Base-by-base conservation (phyloP, 2,329 filamentous ascomycete genomes). In the Fulvia fulva region DNA sequence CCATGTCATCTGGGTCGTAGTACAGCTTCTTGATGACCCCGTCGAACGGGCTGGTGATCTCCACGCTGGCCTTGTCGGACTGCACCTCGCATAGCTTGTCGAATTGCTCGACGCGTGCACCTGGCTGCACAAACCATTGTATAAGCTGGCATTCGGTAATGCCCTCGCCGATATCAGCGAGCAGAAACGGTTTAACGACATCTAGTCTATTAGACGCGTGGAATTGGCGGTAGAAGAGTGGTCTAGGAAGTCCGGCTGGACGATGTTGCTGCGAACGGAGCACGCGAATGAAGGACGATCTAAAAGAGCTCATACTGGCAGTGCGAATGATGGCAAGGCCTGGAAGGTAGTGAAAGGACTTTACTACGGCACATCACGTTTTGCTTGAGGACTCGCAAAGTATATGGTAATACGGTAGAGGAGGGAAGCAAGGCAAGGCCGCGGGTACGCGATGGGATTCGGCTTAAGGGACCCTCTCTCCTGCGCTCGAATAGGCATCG, bases 101-200 rank as follows among this genome's bases (percentile, higher is more conserved):
- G 83, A 96, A 99, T 78, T 99, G 93, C 78, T 99, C 92, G 68
- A 99, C 92, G 58, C 89, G 87, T 34, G 94, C 94, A 58, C 92
- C 93, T 51, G 95, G 91, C 76, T 97, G 89, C 65, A 99, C 93
- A 74, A 97, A 99, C 94, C 94, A 99, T 79, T 99, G 94, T 70
- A 97, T 97, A 70, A 99, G 90, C 76, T 99, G 94, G 71, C 94
- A 96, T 78, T 99, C 94, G 72, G 94, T 92, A 70, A 97, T 99
- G 56, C 94, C 94, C 81, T 95, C 90, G 52, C 90, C 90, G 74
- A 95, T 94, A 71, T 95, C 90, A 62, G 90, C 90, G 59, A 95
- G 76, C 43, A 93, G 70, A 59, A 94, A 91, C 1, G 90, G 90
- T 76, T 93, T 93, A 49, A 94, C 80, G 1, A 81, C 83, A 49